Evolutionary conservation across 2,329 filamentous ascomycete genomes (phyloP), one percentile per base, ranked within the genome.

Genomic region (Colletotrichum magnum): DNA sequence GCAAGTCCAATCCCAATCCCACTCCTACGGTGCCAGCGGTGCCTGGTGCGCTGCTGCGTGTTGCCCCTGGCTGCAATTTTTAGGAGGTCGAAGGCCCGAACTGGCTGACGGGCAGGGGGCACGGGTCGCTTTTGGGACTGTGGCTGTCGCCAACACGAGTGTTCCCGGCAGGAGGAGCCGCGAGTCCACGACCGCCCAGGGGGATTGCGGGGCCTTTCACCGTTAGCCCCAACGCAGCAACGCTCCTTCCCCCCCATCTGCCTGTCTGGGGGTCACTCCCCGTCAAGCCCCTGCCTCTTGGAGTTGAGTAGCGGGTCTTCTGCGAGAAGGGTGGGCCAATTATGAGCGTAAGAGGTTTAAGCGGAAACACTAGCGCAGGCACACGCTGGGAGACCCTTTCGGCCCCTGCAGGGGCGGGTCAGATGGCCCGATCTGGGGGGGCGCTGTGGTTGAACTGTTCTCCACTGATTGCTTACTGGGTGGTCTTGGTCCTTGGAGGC

Each of bases 351-450:
- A 26, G n/a, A 63, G 24, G 61, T 45, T 60, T 56, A 72, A 68
- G 62, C 53, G 50, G 69, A 72, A 72, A 72, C 71, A 72, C 71
- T 72, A 72, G 71, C 60, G 69, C 70, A 70, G 60, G 71, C 62
- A 72, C 71, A 47, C 52, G 43, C 58, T 58, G 32, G 52, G 18
- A 36, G 57, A 48, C 66, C 53, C 59, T 50, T 58, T 21, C 28
- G 43, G 50, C 47, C 69, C 69, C 58, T 63, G 61, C 48, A 36
- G 41, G 24, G 18, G n/a, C 39, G 53, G 58, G 53, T 62, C 62
- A 69, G 67, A 62, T 71, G 67, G 69, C 58, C 58, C 67, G 59
- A 63, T 63, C 62, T 64, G 58, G 62, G 66, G 60, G 54, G 36
- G 51, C n/a, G 15, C 47, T 41, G 28, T 36, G 39, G 50, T 24